These are phyloP conservation scores for Trichosanthes truncata DNA, from an alignment of 306 rosid species.

Conservation along the genomic window DNA sequence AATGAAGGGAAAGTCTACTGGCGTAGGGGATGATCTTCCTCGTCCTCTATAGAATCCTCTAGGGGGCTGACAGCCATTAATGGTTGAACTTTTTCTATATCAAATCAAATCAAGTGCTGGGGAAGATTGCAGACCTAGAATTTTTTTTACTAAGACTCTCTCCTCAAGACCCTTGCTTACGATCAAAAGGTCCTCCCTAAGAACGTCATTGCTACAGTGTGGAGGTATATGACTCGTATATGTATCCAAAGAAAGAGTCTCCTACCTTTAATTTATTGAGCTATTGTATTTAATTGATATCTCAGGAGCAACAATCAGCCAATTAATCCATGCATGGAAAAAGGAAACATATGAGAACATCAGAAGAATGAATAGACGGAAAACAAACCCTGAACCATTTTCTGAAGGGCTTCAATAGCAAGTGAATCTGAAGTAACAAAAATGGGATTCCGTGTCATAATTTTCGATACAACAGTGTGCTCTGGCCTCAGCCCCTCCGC, in stretches of 20 bases:
- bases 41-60: too few relatives aligned
- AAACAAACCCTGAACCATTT: conserved; percentile 78
- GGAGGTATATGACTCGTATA: neutral
- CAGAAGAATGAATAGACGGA: neutral
- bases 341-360: neutral
- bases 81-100: too few relatives aligned
- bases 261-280: neutral
- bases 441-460: conserved; percentile 81
- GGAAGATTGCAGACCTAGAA: neutral
- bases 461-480: conserved; percentile 67
- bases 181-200: neutral
- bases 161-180: neutral
- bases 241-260: neutral
- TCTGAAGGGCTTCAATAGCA: conserved; percentile 87
- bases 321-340: neutral
- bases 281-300: neutral
- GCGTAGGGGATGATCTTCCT: too few relatives aligned
- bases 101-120: neutral
- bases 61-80: too few relatives aligned
- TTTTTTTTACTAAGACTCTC: neutral
- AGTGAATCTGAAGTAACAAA: conserved; percentile 71
- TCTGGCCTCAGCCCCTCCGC: conserved; percentile 90
- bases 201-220: neutral
- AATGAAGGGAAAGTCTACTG: too few relatives aligned
- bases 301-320: neutral